Evolutionary conservation across 2,329 filamentous ascomycete species (phyloP), one percentile per base, ranked within the genome.

Genomic region (Apiospora malaysiana): DNA sequence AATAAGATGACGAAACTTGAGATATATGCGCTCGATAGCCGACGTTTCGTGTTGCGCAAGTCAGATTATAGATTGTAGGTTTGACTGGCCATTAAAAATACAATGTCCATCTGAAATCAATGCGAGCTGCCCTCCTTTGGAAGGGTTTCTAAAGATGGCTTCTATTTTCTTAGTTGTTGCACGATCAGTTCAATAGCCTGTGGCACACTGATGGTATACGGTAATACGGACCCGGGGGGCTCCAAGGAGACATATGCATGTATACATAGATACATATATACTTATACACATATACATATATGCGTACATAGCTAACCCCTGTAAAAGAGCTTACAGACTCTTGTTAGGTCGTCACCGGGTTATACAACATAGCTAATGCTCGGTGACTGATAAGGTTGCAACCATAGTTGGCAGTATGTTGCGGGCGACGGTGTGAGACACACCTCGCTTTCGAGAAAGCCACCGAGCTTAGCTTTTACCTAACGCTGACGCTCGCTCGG

Each of bases 1-100:
- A 63, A 63, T 32, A 40, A n/a, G 56, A 40, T 63, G 56, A 63
- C 56, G 56, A 40, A 18, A 18, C 32, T 9, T 63, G 27, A 40
- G 56, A 63, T 63, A 63, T 63, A 37, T 40, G 27, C 40, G 56
- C 56, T 40, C 56, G 56, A 63, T n/a, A 63, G 10, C 18, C 32
- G 32, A 40, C 32, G 21, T 63, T 63, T 63, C 56, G 56, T 37
- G 51, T 37, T 37, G 51, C 27, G 4, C 16, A n/a, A n/a, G 56
- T 63, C 56, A 63, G 56, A 63, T 63, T 63, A 40, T 63, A n/a
- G 56, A 21, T 8, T 18, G 2, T 40, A 18, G 4, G 18, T n/a
- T 63, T 63, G 18, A 63, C 27, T 63, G 56, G 32, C 21, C 32
- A 40, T 40, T 40, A 14, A 37, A 12, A 63, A 63, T 6, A 23